A percentile compares a stretch with the other conserved stretches of the same genome.
phyloP scores from a whole-genome alignment of 2,329 filamentous ascomycete species.

The Dendrostoma leiphaemia region DNA sequence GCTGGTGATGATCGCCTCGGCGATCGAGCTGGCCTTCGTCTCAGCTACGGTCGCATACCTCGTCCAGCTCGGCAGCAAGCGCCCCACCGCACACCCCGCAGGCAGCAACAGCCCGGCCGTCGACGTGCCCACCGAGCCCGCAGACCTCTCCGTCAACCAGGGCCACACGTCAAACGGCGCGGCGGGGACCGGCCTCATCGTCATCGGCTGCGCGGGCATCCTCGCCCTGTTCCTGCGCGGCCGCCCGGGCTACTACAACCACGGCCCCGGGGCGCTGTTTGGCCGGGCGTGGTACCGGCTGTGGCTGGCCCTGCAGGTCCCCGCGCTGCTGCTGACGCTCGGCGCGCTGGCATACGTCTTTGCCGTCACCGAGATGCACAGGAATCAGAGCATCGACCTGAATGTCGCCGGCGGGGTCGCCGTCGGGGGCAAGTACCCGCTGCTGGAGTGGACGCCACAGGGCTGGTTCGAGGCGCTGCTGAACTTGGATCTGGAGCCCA shows the following conservation, averaged over 20 bases:
- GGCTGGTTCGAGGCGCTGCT: conserved; percentile 37
- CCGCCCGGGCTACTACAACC: conserved; percentile 22
- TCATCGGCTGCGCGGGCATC: conserved; percentile 32
- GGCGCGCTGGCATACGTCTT: conserved; percentile 37
- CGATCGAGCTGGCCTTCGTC: conserved; percentile 38
- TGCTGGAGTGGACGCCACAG: conserved; percentile 36
- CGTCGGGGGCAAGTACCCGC: conserved; percentile 27
- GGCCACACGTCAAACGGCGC: conserved; percentile 42
- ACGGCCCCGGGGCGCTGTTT: conserved; percentile 8
- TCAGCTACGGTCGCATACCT: conserved; percentile 38
- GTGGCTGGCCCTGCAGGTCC: conserved; percentile 33
- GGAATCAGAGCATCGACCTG: conserved; percentile 31
- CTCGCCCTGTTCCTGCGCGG: conserved; percentile 29
- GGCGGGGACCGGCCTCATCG: conserved; percentile 33
- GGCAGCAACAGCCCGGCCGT: conserved; percentile 22
- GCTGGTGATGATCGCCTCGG: conserved; percentile 34
- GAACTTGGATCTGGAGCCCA: conserved; percentile 26
- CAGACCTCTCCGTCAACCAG: conserved; percentile 34
- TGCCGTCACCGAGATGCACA: conserved; percentile 28
- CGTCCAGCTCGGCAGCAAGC: conserved; percentile 28
- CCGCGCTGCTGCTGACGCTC: conserved; percentile 33
- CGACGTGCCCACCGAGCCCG: conserved; percentile 29
- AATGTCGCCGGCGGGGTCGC: conserved; percentile 20
- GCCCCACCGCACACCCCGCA: conserved; percentile 30
- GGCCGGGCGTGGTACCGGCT: conserved; percentile 28